A percentile compares a stretch with the other conserved stretches of the same genome.
phyloP scores from a whole-genome alignment of 805 yeast genomes.

The Debaryomyces prosopidis region DNA sequence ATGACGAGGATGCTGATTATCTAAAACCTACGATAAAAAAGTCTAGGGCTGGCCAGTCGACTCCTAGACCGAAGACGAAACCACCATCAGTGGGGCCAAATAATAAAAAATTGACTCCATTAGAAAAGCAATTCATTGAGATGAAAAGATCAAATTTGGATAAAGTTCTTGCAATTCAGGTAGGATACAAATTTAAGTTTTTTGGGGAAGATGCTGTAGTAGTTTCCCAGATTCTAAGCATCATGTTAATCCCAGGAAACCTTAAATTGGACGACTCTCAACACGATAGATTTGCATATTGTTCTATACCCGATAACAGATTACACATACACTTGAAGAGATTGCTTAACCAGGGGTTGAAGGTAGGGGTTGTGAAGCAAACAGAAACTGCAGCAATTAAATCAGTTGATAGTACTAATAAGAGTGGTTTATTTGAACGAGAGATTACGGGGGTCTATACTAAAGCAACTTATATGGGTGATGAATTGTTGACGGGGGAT shows the following conservation, averaged over 20 bases:
- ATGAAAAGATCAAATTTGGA: slow-evolving; percentile 63
- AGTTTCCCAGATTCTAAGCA: slow-evolving; percentile 66
- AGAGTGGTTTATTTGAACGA: slow-evolving; percentile 59
- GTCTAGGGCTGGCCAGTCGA: neutral
- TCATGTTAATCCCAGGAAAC: slow-evolving; percentile 74
- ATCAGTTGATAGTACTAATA: slow-evolving; percentile 46
- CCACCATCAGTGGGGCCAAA: slow-evolving; percentile 1
- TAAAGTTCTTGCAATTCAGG: slow-evolving; percentile 77
- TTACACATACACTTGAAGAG: slow-evolving; percentile 76
- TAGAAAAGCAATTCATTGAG: slow-evolving; percentile 74
- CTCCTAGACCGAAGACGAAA: neutral
- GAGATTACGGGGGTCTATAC: slow-evolving; percentile 73
- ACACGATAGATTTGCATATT: slow-evolving; percentile 72
- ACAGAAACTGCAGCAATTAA: slow-evolving; percentile 78
- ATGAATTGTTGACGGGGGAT: slow-evolving; percentile 32
- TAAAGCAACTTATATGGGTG: slow-evolving; percentile 79
- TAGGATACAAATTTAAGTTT: slow-evolving; percentile 88
- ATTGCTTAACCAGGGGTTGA: slow-evolving; percentile 67
- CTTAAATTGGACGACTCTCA: slow-evolving; percentile 44
- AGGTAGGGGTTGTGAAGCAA: slow-evolving; percentile 87
- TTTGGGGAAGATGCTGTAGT: slow-evolving; percentile 80
- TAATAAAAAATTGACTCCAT: slow-evolving; percentile 50
- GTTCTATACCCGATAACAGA: slow-evolving; percentile 80
- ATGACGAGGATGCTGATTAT: neutral
- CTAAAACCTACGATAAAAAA: neutral